Conservation (phyloP, 225 moss, liverwort and hornwort species). For the Thuidium tamariscinum region DNA sequence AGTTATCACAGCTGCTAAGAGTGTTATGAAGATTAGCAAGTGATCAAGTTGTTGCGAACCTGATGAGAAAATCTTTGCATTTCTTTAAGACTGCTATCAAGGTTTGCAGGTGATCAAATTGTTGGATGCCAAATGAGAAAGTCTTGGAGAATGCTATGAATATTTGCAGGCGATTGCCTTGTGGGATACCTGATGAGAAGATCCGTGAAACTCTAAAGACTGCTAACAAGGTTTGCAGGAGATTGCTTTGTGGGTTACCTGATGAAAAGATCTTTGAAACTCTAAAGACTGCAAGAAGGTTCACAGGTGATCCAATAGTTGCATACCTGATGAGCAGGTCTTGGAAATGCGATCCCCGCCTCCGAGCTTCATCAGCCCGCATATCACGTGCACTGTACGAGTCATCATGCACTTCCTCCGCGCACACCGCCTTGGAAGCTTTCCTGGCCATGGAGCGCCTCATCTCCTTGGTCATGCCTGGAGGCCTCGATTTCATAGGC, state of each 20-base stretch:
- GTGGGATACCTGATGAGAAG: not conserved
- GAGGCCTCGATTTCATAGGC: conserved; percentile 30
- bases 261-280: not conserved
- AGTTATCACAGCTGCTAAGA: not conserved
- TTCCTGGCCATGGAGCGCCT: not conserved
- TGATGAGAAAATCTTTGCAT: not conserved
- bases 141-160: not conserved
- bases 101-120: not conserved
- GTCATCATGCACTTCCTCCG: conserved; percentile 11
- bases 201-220: too few relatives aligned
- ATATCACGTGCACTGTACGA: conserved; percentile 24
- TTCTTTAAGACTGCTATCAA: not conserved
- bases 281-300: not conserved
- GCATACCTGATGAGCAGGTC: not conserved
- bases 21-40: too few relatives aligned
- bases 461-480: conserved; percentile 5
- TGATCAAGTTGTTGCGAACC: not conserved
- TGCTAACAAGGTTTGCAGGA: not conserved
- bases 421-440: conserved; percentile 1
- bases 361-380: conserved; percentile 14
- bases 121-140: not conserved
- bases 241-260: not conserved
- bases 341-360: conserved; percentile 6
- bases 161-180: not conserved
- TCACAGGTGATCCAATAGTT: not conserved